Evolutionary conservation across 495 filamentous ascomycete species (phyloP), one percentile per base, ranked within the genome.

Genomic region (Polyplosphaeria fusca): DNA sequence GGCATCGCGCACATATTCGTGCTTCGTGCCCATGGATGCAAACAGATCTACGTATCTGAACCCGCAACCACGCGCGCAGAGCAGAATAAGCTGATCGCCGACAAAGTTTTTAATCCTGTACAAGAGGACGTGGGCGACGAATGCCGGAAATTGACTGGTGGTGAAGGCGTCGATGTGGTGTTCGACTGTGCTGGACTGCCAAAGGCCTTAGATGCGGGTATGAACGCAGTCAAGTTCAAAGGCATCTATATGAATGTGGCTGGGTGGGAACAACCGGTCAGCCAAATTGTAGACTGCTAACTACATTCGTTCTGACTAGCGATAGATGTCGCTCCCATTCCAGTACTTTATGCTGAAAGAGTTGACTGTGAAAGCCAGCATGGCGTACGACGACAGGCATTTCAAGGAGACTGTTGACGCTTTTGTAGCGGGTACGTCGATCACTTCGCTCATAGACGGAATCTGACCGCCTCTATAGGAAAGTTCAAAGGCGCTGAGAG

Each of bases 191-290:
- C 67, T 0, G 61, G 67, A 3, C 46, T 67, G n/a, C 48, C 45
- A 23, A 45, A 43, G 13, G 67, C 25, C 2, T 47, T 67, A 47
- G 46, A 57, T 24, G 67, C 61, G 35, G 64, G 67, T 7, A 57
- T 67, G 49, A 58, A 60, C 45, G 64, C 67, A 1, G 14, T 67
- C 37, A 55, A 58, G 22, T 59, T 51, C 27, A 56, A 56, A 39
- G 67, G 67, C 18, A 58, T 47, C 0, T 69, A 65, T 45, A 55
- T 65, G 19, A 69, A 69, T 47, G 61, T 67, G 23, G 67, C 67
- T 1, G 64, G 39, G 1, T 67, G 64, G 67, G 64, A 69, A 37
- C 52, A 40, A 24, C 55, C 49, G 14, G 61, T 60, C 24, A 42
- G 54, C 50, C 18, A 23, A 35, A 35, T 35, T 14, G 14, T 35